A percentile compares a stretch with the other conserved stretches of the same genome.
phyloP scores from a whole-genome alignment of 306 rosid species.

The Medicago lupulina region DNA sequence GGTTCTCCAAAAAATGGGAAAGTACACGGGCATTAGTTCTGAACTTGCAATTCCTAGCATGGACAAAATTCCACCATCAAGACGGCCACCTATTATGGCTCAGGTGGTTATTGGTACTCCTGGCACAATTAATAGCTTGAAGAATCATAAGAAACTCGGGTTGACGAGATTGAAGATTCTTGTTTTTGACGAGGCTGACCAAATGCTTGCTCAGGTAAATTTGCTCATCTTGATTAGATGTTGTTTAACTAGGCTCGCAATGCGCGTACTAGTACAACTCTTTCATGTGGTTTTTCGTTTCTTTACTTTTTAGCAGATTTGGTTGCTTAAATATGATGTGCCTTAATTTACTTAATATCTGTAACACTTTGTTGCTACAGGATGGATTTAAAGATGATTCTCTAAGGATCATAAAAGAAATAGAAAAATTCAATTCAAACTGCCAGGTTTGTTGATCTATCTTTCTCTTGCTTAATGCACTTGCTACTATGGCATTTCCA shows the following conservation, averaged over 20 bases:
- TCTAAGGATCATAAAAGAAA: constrained; percentile 83
- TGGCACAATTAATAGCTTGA: constrained; percentile 81
- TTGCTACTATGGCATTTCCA: constrained; percentile 22
- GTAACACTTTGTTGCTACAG: constrained; percentile 52
- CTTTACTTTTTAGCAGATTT: neutral
- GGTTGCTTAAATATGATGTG: neutral
- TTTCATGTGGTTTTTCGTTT: neutral
- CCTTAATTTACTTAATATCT: constrained; percentile 16
- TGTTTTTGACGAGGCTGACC: constrained; percentile 96
- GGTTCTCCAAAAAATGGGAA: constrained; percentile 88
- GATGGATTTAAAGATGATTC: constrained; percentile 94
- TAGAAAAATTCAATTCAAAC: constrained; percentile 58
- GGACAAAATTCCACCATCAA: constrained; percentile 49
- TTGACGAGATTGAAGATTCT: constrained; percentile 64
- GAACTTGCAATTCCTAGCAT: constrained; percentile 72
- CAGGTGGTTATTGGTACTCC: constrained; percentile 96
- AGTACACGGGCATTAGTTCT: constrained; percentile 68
- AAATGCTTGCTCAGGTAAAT: constrained; percentile 48
- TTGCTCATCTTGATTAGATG: neutral
- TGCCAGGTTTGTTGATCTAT: constrained; percentile 71
- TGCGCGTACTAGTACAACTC: neutral
- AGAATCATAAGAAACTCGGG: constrained; percentile 61
- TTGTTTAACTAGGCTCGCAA: neutral
- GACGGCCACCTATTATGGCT: constrained; percentile 64
- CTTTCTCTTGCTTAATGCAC: constrained; percentile 1